Base-by-base conservation (phyloP, 306 rosid species). In the Dalbergia cultrata region DNA sequence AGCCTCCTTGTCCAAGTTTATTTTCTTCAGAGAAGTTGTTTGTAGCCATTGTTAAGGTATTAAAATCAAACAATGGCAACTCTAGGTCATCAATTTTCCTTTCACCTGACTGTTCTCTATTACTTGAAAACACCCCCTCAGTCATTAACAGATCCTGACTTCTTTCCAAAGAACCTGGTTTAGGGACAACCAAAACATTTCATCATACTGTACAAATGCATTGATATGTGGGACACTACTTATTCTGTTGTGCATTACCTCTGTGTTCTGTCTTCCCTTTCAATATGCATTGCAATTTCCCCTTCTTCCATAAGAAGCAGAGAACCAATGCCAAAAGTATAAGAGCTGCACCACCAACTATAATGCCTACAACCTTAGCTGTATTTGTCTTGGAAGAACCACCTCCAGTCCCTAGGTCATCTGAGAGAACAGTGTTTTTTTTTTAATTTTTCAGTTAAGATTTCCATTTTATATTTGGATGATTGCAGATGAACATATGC, bases 1-100 rank as follows among this genome's bases (percentile, higher is more conserved):
- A 88, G 41, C 92, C 92, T 71, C 92, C 92, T 79, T 88, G 84
- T 86, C 92, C 92, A 39, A 88, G 90, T 80, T 84, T 86, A 65
- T 84, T 84, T 64, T 33, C 82, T 56, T 81, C 80, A 57, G 90
- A 88, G 83, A 88, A 88, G 17, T 88, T 84, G 52, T 84, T 60
- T 67, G 92, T 88, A 68, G 92, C 90, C 72, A 34, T 31, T 79
- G 82, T 82, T 75, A 88, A 43, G 54, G 87, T 84, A 71, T 61
- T 56, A 76, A 88, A 84, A 85, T 88, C 90, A 81, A 84, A 86
- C 67, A 88, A 43, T 75, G 90, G 92, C 83, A 86, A 75, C 62
- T 88, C 92, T 34, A 86, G 62, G 6, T 88, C 92, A 16, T 88
- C 90, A 50, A 81, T 10, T 52, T 86, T 77, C 11, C 57, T 45